These are phyloP conservation scores for Crataegus laevigata DNA, from an alignment of 306 rosid genomes.

Conservation along the genomic window DNA sequence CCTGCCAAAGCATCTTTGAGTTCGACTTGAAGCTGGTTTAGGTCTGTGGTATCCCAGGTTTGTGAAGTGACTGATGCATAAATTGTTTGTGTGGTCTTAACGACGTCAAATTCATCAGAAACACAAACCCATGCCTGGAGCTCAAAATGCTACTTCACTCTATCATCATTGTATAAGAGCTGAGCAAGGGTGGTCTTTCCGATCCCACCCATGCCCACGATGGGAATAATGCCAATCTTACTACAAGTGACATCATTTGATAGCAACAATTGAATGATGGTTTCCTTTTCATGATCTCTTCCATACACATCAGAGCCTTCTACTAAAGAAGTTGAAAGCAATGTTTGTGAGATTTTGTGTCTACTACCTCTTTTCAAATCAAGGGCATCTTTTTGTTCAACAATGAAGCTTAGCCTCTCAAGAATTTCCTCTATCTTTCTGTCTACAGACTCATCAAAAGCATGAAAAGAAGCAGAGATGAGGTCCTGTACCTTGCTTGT, in stretches of 20 bases:
- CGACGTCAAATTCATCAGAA: too few relatives aligned
- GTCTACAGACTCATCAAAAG: too few relatives aligned
- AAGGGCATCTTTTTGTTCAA: neutral
- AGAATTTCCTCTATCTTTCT: too few relatives aligned
- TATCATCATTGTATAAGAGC: neutral
- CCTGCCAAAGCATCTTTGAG: too few relatives aligned
- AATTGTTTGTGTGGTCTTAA: too few relatives aligned
- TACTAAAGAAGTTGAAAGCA: neutral
- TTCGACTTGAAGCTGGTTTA: too few relatives aligned
- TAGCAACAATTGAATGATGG: neutral
- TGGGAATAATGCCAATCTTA: neutral
- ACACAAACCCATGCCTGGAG: too few relatives aligned
- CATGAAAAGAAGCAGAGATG: too few relatives aligned
- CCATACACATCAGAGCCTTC: neutral
- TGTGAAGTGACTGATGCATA: too few relatives aligned
- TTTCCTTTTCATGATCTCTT: neutral
- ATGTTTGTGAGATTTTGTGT: neutral
- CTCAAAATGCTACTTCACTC: neutral
- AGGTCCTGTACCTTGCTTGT: neutral
- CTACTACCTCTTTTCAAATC: neutral
- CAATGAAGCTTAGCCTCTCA: too few relatives aligned
- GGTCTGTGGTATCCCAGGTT: too few relatives aligned
- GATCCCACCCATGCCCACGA: neutral
- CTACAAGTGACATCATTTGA: neutral
- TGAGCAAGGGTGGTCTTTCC: neutral